Percentiles rank a stretch among this genome's conserved stretches.
These are phyloP conservation scores for Solanum arcanum DNA, from an alignment of 257 asterid genomes.

Conservation along the genomic window DNA sequence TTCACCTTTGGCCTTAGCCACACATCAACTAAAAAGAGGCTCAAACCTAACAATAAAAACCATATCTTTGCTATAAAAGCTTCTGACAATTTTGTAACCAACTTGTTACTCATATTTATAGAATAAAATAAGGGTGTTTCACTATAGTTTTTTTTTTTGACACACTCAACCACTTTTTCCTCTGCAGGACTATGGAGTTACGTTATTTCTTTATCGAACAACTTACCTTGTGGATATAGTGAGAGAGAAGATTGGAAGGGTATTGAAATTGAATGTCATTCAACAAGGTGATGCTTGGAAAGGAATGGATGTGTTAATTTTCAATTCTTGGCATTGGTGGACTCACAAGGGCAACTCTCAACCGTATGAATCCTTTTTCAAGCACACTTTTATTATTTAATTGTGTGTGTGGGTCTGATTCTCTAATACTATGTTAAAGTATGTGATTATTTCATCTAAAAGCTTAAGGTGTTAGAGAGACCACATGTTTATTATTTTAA, in stretches of 20 bases:
- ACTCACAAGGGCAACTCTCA: slow-evolving; percentile 60
- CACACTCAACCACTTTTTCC: neutral
- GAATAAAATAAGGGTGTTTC: neutral
- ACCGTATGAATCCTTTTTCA: slow-evolving; percentile 18
- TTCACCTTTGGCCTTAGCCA: neutral
- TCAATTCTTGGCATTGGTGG: slow-evolving; percentile 92
- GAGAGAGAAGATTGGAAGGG: slow-evolving; percentile 40
- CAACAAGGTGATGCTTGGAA: slow-evolving; percentile 63
- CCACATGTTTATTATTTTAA: too few relatives aligned
- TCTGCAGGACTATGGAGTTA: slow-evolving; percentile 56
- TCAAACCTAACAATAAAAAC: neutral
- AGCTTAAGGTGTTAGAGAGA: too few relatives aligned
- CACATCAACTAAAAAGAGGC: neutral
- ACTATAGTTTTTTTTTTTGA: neutral
- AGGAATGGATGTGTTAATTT: slow-evolving; percentile 73
- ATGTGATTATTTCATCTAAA: too few relatives aligned
- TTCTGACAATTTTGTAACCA: neutral
- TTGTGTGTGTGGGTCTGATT: too few relatives aligned
- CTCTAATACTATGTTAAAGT: too few relatives aligned
- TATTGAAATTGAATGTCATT: slow-evolving; percentile 45
- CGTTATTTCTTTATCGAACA: slow-evolving; percentile 37
- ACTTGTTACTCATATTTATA: neutral
- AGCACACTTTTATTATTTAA: too few relatives aligned
- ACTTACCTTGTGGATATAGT: slow-evolving; percentile 63
- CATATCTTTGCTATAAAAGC: neutral